phyloP scores from a whole-genome alignment of 1,284 basidiomycete species.

The Puccinia polysora region DNA sequence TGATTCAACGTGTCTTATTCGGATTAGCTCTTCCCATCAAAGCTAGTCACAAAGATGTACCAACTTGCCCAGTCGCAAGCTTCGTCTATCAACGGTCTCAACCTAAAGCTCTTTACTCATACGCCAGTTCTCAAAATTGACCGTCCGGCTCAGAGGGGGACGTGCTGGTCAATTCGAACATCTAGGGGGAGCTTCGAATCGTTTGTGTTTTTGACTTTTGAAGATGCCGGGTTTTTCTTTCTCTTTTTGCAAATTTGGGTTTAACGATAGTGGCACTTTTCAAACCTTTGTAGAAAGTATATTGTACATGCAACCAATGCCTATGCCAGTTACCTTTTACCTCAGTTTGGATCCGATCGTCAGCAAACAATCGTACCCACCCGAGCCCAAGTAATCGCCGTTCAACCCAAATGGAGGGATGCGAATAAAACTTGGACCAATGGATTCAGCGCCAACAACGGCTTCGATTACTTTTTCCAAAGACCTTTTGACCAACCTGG shows the following conservation, averaged over 20 bases:
- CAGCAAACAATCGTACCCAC: slow-evolving; percentile 63
- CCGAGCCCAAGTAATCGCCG: slow-evolving; percentile 67
- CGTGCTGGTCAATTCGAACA: slow-evolving; percentile 60
- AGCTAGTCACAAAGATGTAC: slow-evolving; percentile 65
- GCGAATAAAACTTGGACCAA: slow-evolving; percentile 43
- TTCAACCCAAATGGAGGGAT: slow-evolving; percentile 57
- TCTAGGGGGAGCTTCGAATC: slow-evolving; percentile 57
- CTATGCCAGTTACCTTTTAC: slow-evolving; percentile 65
- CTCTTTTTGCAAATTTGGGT: neutral
- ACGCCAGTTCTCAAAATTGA: slow-evolving; percentile 62
- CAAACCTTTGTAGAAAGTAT: slow-evolving; percentile 58
- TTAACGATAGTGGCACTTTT: neutral
- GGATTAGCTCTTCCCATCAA: slow-evolving; percentile 68
- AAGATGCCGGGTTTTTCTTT: too few relatives aligned
- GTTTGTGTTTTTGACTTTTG: too few relatives aligned
- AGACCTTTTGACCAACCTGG: slow-evolving; percentile 55
- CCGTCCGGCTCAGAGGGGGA: slow-evolving; percentile 45
- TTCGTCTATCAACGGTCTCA: slow-evolving; percentile 27
- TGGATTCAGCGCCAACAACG: slow-evolving; percentile 52
- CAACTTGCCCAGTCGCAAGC: slow-evolving; percentile 45
- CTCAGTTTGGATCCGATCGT: slow-evolving; percentile 60
- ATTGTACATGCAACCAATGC: slow-evolving; percentile 76
- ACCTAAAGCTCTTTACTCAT: slow-evolving; percentile 60
- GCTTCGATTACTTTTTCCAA: slow-evolving; percentile 74
- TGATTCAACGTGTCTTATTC: slow-evolving; percentile 51